Evolutionary conservation across 2,329 filamentous ascomycete species (phyloP).

Genomic region (Ceratocystis eucalypticola): DNA sequence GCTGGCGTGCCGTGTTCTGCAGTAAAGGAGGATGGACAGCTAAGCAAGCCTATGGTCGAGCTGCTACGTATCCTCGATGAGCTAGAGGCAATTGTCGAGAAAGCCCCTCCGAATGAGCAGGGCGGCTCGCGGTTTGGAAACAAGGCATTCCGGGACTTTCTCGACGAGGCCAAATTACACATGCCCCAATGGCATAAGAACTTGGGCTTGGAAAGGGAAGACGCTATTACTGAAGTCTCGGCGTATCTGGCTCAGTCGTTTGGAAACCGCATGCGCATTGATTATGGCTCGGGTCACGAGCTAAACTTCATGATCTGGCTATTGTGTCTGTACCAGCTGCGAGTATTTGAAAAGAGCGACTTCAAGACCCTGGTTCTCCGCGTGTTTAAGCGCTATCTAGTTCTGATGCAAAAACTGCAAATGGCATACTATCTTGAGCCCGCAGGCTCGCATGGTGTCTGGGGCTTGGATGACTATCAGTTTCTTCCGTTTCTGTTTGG

Average conservation of each 20-base stretch:
- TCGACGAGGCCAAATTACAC: slow-evolving; percentile 52
- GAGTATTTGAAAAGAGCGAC: slow-evolving; percentile 47
- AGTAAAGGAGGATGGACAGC: slow-evolving; percentile 35
- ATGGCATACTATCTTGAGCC: slow-evolving; percentile 93
- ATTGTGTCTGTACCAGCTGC: slow-evolving; percentile 76
- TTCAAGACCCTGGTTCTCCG: slow-evolving; percentile 63
- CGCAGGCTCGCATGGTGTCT: slow-evolving; percentile 91
- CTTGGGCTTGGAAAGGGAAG: slow-evolving; percentile 39
- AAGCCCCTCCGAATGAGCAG: slow-evolving; percentile 70
- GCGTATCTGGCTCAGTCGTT: slow-evolving; percentile 74
- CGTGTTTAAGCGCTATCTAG: slow-evolving; percentile 71
- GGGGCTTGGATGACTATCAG: slow-evolving; percentile 95
- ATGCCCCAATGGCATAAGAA: slow-evolving; percentile 48
- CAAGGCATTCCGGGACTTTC: slow-evolving; percentile 71
- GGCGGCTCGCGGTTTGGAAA: slow-evolving; percentile 89
- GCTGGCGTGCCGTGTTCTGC: slow-evolving; percentile 52
- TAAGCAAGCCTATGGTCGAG: slow-evolving; percentile 46
- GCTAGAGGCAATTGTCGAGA: slow-evolving; percentile 50
- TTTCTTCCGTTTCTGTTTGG: slow-evolving; percentile 94
- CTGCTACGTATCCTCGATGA: slow-evolving; percentile 59
- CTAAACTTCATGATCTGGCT: slow-evolving; percentile 96
- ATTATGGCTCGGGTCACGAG: slow-evolving; percentile 95
- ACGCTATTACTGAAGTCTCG: slow-evolving; percentile 55
- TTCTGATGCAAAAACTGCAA: slow-evolving; percentile 77
- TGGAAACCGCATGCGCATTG: slow-evolving; percentile 74